These are phyloP conservation scores for Colletotrichum camelliae DNA, from an alignment of 2,329 filamentous ascomycete genomes.

Conservation along the genomic window DNA sequence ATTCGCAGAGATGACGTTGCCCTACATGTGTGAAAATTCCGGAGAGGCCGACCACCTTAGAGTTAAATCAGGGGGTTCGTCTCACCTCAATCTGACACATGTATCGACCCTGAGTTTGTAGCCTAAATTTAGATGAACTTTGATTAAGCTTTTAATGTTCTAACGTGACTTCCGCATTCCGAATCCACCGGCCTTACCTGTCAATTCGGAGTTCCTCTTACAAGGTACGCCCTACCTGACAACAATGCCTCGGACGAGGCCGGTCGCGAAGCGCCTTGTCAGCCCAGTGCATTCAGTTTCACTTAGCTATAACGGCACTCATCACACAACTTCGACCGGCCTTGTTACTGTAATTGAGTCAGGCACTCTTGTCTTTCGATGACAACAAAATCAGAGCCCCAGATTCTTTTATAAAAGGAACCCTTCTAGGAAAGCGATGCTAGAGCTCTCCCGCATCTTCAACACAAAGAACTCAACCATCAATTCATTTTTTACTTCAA, in stretches of 20 bases:
- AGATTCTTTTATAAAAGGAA: background rate
- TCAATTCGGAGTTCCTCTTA: background rate
- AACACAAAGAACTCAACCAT: background rate
- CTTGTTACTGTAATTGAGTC: background rate
- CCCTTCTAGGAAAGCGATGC: background rate
- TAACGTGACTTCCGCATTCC: background rate
- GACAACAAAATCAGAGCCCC: background rate
- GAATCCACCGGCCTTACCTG: background rate
- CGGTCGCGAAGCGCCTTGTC: background rate
- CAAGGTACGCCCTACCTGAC: background rate
- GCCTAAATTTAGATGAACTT: background rate
- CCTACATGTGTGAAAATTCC: background rate
- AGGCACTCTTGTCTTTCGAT: background rate
- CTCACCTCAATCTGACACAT: background rate
- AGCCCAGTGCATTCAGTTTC: background rate
- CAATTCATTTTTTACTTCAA: background rate
- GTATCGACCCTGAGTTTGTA: background rate
- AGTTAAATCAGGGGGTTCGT: background rate
- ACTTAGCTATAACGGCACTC: background rate
- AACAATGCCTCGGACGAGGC: background rate
- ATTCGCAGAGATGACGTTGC: background rate
- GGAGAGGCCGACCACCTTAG: background rate
- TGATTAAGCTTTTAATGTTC: background rate
- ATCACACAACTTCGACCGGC: background rate
- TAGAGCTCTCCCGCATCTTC: background rate